Base-by-base conservation (phyloP, 495 filamentous ascomycete genomes). In the Aspergillus saccharolyticus region DNA sequence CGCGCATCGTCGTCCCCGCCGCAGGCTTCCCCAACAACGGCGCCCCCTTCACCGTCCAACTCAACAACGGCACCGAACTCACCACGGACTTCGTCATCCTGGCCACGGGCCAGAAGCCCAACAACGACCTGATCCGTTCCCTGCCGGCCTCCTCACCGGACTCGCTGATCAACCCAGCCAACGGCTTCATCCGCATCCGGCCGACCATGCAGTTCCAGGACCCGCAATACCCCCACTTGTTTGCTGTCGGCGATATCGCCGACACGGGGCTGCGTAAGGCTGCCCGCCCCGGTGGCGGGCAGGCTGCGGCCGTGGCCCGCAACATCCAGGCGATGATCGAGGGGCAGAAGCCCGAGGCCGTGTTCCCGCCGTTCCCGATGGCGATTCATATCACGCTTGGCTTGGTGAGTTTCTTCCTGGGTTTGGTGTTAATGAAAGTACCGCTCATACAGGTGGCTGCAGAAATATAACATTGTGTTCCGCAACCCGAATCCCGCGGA, bases 221-320 rank as follows among this genome's bases (percentile, higher is more conserved):
- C 61, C 63, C 67, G 5, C 54, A 71, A n/a, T 70, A 78, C 42
- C 66, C 75, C 0, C 73, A 83, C 47, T 61, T 87, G 2, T 87
- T 82, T 56, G 80, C 77, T 0, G 73, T 83, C 12, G 84, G 84
- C 1, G 84, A 87, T 59, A 83, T 87, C 20, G 83, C 83, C 6
- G 78, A 82, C 45, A 82, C 82, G 0, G 76, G 78, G 16, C 77
- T 78, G 1, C 77, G 78, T 42, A 83, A 80, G 48, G 84, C 81
- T 51, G 80, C 80, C 15, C 69, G 83, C 15, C 80, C 82, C 0
- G 77, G 75, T 1, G 61, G 71, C 6, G 69, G 71, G 14, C 84
- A 87, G 63, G 78, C 81, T 5, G 71, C 65, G 4, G 66, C 82
- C 4, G 81, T 80, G 0, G 73, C 73, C 3, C 72, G 73, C 44